These are phyloP conservation scores for Pseudophaeomoniella oleicola DNA, from an alignment of 2,329 filamentous ascomycete genomes.

Conservation along the genomic window DNA sequence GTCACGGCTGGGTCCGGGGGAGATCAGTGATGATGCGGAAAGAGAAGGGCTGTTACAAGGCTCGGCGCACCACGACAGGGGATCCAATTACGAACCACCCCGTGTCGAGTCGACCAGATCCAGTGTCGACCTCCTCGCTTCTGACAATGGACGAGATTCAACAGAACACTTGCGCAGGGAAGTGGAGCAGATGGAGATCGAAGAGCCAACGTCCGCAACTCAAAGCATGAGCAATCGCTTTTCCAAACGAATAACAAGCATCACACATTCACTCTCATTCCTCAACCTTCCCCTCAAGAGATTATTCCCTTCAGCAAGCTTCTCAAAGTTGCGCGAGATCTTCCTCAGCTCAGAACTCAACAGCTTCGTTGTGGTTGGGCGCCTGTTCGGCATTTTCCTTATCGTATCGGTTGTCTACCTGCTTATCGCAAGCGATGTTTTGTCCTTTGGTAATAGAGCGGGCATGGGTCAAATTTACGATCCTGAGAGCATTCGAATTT, in stretches of 20 bases:
- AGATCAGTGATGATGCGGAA: conserved; percentile 57
- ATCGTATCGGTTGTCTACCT: conserved; percentile 69
- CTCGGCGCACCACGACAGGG: conserved; percentile 22
- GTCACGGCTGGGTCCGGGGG: conserved; percentile 35
- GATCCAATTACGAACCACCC: conserved; percentile 57
- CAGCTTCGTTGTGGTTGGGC: conserved; percentile 53
- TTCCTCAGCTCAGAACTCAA: conserved; percentile 24
- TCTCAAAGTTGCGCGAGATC: conserved; percentile 22
- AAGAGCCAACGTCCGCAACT: conserved; percentile 41
- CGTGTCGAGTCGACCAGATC: conserved; percentile 69
- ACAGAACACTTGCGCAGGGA: conserved; percentile 58
- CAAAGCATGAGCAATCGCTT: conserved; percentile 21
- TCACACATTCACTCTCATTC: conserved; percentile 43
- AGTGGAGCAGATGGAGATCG: conserved; percentile 78
- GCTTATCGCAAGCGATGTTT: conserved; percentile 73
- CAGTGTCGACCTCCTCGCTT: conserved; percentile 41
- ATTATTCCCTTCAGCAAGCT: conserved; percentile 26
- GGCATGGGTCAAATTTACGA: conserved; percentile 60
- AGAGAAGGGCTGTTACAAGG: conserved; percentile 59
- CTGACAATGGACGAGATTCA: conserved; percentile 38
- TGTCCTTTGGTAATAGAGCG: conserved; percentile 51
- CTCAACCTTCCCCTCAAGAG: conserved; percentile 36
- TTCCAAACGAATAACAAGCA: conserved; percentile 40
- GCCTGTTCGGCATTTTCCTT: conserved; percentile 59
- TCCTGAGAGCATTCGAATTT: conserved; percentile 64